A percentile compares a stretch with the other conserved stretches of the same genome.
These are phyloP conservation scores for Rhodotorula mucilaginosa DNA, from an alignment of 1,284 basidiomycete species.

Conservation along the genomic window DNA sequence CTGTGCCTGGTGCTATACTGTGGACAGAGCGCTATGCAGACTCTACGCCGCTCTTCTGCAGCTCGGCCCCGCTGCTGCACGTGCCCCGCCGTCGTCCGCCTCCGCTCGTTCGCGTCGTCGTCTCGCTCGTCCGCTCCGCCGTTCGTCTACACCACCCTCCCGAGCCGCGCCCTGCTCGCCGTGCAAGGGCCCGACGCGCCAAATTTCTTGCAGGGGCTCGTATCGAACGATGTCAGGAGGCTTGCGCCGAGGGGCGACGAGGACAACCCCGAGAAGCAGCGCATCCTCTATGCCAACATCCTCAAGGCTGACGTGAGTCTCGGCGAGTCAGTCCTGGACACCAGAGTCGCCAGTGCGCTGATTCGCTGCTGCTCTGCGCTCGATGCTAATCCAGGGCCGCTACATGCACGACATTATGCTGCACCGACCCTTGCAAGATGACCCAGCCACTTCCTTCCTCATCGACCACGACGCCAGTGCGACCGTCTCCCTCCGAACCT, in stretches of 20 bases:
- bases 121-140: conserved; percentile 7
- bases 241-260: conserved; percentile 47
- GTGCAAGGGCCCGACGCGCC: conserved; percentile 68
- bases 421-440: conserved; percentile 56
- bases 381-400: conserved; percentile 63
- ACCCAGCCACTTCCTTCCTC: conserved; percentile 45
- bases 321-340: not conserved
- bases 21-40: not conserved
- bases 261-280: conserved; percentile 46
- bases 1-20: not conserved
- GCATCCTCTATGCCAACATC: conserved; percentile 73
- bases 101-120: conserved; percentile 3
- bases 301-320: conserved; percentile 75
- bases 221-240: conserved; percentile 58
- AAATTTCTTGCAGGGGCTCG: conserved; percentile 84
- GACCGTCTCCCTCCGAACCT: conserved; percentile 57
- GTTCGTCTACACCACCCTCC: conserved; percentile 24
- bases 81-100: not conserved
- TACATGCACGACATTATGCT: conserved; percentile 85
- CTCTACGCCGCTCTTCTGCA: not conserved
- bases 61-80: not conserved
- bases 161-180: conserved; percentile 57
- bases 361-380: no score
- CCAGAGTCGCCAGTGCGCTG: no score
- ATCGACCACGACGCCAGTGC: conserved; percentile 67